Conservation (phyloP, 345 rosid species). For the Diplotaxis tenuifolia region DNA sequence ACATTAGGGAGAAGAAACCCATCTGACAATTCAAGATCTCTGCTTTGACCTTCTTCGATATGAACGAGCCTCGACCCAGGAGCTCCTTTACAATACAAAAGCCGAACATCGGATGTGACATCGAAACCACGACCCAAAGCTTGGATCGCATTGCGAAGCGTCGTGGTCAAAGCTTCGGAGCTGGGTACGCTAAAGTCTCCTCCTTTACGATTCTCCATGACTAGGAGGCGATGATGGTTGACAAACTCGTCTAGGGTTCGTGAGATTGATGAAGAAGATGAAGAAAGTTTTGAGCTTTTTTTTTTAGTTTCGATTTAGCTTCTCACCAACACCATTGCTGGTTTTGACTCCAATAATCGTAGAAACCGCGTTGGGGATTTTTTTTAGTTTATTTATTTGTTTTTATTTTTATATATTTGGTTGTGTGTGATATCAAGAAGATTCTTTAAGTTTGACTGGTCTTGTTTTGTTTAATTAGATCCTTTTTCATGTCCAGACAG, state of each 20-base stretch:
- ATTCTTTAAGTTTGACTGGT: constrained; percentile 39
- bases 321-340: constrained; percentile 38
- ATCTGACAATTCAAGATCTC: constrained; percentile 59
- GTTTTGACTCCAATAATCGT: constrained; percentile 39
- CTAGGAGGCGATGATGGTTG: constrained; percentile 13
- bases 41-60: constrained; percentile 58
- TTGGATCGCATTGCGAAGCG: constrained; percentile 79
- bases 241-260: constrained; percentile 13
- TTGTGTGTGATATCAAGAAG: constrained; percentile 34
- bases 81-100: constrained; percentile 87
- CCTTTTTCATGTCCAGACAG: constrained; percentile 39
- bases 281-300: constrained; percentile 10
- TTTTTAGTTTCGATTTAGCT: constrained; percentile 4
- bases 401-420: not conserved
- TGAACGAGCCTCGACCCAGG: constrained; percentile 83
- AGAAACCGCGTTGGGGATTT: constrained; percentile 39
- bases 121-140: constrained; percentile 94
- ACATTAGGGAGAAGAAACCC: constrained; percentile 54
- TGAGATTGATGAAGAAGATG: constrained; percentile 2
- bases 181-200: constrained; percentile 29
- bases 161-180: constrained; percentile 66
- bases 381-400: not conserved
- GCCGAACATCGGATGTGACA: constrained; percentile 92
- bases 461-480: constrained; percentile 36
- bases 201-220: constrained; percentile 39